Base-by-base conservation (phyloP, 176 grass and related monocot genomes). In the Carex pumila region DNA sequence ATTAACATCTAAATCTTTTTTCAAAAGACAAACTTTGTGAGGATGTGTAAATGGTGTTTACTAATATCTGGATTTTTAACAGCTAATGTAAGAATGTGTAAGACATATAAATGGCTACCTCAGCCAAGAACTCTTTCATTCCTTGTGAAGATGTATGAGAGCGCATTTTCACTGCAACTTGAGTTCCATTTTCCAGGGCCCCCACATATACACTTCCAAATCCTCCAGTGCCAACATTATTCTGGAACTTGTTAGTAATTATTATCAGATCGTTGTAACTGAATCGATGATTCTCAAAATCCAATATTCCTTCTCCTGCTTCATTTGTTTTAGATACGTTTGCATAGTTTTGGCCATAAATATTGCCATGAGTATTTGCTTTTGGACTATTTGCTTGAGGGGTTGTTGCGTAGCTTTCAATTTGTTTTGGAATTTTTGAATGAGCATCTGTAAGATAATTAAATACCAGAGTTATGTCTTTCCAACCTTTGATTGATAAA, bases 241-340 rank as follows among this genome's bases (percentile, higher is more conserved):
- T 78, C 37, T 77, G 55, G 49, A 92, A 90, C 30, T 83, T 84
- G 25, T 86, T 88, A 1, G 88, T 92, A 50, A 92, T 90, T 5
- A 11, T 57, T 55, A 84, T 21, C 52, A 88, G 85, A 10, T 92
- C 85, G 21, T 80, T 84, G 50, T 92, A 92, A 64, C 3, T 90
- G 65, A 90, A 92, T 72, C 84, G 83, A 7, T 79, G 86, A 57
- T 22, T 88, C 41, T 90, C 83, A 36, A 86, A 68, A 43, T 84
- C 62, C 64, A 88, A 67, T 10, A 67, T 13, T 37, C 43, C 56
- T 29, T 12, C 12, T 41, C 84, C 39, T 43, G 62, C 17, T 19
- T 7, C 67, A n/a, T 45, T 47, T 71, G 14, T 2, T 60, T 57
- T 25, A 11, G 81, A 61, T 41, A 1, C 36, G 25, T 79, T 66